Evolutionary conservation across 2,329 filamentous ascomycete species (phyloP), one percentile per base, ranked within the genome.

Genomic region (Sphaceloma murrayae): DNA sequence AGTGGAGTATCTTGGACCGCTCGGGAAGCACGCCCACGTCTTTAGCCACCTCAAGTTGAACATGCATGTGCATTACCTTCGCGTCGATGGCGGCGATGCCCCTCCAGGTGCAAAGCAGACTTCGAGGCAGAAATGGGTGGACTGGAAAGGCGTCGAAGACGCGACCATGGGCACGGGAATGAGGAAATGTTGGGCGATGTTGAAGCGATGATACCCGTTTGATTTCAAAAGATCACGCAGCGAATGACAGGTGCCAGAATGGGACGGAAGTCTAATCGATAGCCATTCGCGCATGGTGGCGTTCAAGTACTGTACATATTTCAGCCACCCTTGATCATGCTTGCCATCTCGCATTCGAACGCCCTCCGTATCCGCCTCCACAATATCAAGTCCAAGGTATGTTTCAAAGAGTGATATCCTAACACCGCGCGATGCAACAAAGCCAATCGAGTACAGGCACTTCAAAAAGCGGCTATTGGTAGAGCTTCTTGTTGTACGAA

Each of bases 401-500:
- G n/a, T n/a, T n/a, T n/a, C n/a, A n/a, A n/a, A n/a, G n/a, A n/a
- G n/a, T n/a, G n/a, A n/a, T n/a, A n/a, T 19, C 34, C 14, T 9
- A 38, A 18, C 34, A n/a, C 33, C 34, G 13, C 43, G 32, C 31
- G 31, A 45, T 45, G 31, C 43, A 14, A 18, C n/a, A 45, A 45
- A 22, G 21, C 5, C 26, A 22, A 17, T 18, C 9, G 19, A 8
- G 21, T 4, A 11, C 18, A n/a, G n/a, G n/a, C n/a, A n/a, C 11
- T 31, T 10, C 6, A 13, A 10, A 24, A 4, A 8, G 7, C 30
- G 22, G 34, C 46, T 56, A 95, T 58, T 87, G 86, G 68, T 94
- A 98, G 54, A 98, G 82, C 77, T 96, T 98, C 83, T 98, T 98
- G 74, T 96, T 91, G 64, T 94, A 96, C 63, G 85, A 89, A 72